Evolutionary conservation across 192 early-diverging fungal species (phyloP), one percentile per base, ranked within the genome.

Genomic region (Coemansia sp.): DNA sequence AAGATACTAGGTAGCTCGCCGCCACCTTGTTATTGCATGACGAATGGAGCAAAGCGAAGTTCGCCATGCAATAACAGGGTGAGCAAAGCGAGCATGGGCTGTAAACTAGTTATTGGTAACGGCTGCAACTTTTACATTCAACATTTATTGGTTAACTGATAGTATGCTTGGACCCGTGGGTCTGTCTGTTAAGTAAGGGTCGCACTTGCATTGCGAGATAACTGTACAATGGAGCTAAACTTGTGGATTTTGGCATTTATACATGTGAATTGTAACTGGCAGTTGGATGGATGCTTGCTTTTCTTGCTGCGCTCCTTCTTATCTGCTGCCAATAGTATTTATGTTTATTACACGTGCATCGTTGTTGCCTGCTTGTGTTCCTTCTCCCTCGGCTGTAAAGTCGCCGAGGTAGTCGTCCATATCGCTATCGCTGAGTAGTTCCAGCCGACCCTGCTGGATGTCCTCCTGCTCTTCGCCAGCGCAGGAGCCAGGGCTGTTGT

Each of bases 401-500:
- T 49, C n/a, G 46, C 46, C 46, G 18, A 49, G 46, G 46, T 56
- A 60, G 14, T 76, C 49, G 30, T 77, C 59, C 57, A 60, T 44
- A 20, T 69, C 67, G 51, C 51, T 59, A 24, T 68, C 70, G 38
- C 70, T 72, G 43, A 71, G 30, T 12, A 76, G 63, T 41, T 76
- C 68, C 18, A 70, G 26, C 46, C 53, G 39, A 2, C 68, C 24
- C 9, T 59, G 64, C n/a, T 55, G 9, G n/a, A 1, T 30, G 30
- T 30, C 30, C 30, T 59, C 64, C 23, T 15, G 20, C 41, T 33
- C 61, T 23, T 16, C 41, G 26, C 43, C 43, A 63, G 39, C 43
- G 9, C 43, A 4, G 6, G 14, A 1, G 30, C 30, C 35, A 60
- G 15, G 0, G n/a, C 35, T 35, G 26, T 39, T 10, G 20, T 12